Evolutionary conservation across 306 rosid species (phyloP), one percentile per base, ranked within the genome.

Genomic region (Dryas octopetala): DNA sequence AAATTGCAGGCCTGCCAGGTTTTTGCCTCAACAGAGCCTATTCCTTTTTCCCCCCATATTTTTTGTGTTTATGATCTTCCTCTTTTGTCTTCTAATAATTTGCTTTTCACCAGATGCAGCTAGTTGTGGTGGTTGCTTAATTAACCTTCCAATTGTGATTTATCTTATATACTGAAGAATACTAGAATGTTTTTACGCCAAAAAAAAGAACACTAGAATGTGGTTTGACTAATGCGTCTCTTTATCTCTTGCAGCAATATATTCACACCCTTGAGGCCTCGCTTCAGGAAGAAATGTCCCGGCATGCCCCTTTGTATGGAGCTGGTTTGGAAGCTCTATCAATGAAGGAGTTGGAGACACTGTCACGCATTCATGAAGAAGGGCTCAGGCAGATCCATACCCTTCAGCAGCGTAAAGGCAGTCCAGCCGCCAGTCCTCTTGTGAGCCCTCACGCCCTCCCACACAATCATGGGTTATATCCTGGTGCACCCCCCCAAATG

Each of bases 1-100:
- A 92, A 92, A 84, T 87, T 92, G 86, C 99, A 90, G 81, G 93
- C 96, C 61, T 96, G 96, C 89, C 96, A 92, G 98, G 99, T 96
- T 84, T 64, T 69, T 74, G 80, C 71, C 73, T 73, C 51, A 67
- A 77, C 53, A 68, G 61, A 65, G 47, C 19, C 14, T 57, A 63
- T 53, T 49, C 65, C 70, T 62, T 51, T 51, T 66, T 15, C 61
- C 65, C 75, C 9, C 12, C 64, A 81, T 60, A 32, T 38, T 57
- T 57, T 41, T 59, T 9, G 5, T 49, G 51, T 32, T 50, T 51
- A 9, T 57, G 15, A 54, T 66, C 62, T 53, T 74, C 66, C 19
- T 51, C n/a, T 60, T 19, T 14, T 0, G 49, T 16, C 64, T 58
- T 44, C 45, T 70, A 47, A 55, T 19, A 28, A 40, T 38, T 51